Conservation (phyloP, 1,284 basidiomycete species). For the Apiotrichum mycotoxinovorans region DNA sequence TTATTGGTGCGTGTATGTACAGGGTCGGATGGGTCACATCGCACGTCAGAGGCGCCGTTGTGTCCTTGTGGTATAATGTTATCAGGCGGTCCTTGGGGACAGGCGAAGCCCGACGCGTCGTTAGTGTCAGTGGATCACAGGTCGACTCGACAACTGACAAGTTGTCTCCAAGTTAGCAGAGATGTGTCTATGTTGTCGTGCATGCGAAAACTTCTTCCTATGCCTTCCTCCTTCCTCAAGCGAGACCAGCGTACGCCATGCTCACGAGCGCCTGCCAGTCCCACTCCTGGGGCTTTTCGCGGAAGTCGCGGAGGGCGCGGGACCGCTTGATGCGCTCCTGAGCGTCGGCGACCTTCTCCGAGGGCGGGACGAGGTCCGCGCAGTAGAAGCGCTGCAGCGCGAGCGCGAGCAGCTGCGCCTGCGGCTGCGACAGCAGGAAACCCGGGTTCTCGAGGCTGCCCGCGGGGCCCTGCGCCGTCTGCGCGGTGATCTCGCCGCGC, state of each 20-base stretch:
- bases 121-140: too few relatives aligned
- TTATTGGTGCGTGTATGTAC: too few relatives aligned
- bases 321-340: constrained; percentile 37
- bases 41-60: too few relatives aligned
- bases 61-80: too few relatives aligned
- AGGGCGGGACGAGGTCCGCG: constrained; percentile 22
- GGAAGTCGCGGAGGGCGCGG: constrained; percentile 40
- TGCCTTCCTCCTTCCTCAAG: constrained; percentile 8
- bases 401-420: constrained; percentile 75
- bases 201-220: background rate
- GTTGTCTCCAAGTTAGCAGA: too few relatives aligned
- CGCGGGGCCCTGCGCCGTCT: constrained; percentile 29
- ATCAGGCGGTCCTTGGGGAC: too few relatives aligned
- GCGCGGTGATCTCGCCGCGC: constrained; percentile 83
- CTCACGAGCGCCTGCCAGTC: constrained; percentile 46
- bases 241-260: constrained; percentile 45
- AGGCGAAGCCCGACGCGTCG: too few relatives aligned
- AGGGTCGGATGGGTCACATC: too few relatives aligned
- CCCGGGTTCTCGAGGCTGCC: constrained; percentile 38
- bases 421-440: constrained; percentile 68
- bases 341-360: constrained; percentile 29
- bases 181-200: background rate
- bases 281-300: constrained; percentile 46
- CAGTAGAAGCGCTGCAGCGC: constrained; percentile 76
- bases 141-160: too few relatives aligned